Percentiles rank a stretch among this genome's conserved stretches.
Conservation (phyloP, 2,329 filamentous ascomycete genomes). For the Colletotrichum caudatum region DNA sequence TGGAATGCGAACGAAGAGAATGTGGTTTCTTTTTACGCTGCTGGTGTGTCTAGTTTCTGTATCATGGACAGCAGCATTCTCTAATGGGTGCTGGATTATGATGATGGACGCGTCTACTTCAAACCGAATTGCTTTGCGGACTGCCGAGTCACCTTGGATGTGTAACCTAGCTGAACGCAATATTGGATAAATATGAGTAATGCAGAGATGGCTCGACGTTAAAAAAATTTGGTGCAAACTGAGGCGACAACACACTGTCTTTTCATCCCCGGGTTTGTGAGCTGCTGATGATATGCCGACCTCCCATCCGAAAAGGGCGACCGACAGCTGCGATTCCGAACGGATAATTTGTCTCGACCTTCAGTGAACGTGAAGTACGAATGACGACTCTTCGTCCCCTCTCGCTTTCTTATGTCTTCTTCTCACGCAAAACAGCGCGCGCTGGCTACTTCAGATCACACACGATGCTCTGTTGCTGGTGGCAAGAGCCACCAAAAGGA, state of each 20-base stretch:
- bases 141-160: conserved; percentile 4
- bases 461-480: background rate
- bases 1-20: background rate
- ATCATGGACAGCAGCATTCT: conserved; percentile 25
- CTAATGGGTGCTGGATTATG: conserved; percentile 22
- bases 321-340: background rate
- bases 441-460: background rate
- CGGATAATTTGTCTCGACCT: background rate
- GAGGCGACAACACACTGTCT: background rate
- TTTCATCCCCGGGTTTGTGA: background rate
- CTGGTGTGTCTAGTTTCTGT: background rate
- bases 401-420: too few relatives aligned
- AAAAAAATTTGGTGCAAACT: background rate
- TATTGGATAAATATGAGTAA: conserved; percentile 42
- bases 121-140: conserved; percentile 28
- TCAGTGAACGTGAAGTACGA: background rate
- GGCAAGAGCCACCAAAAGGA: too few relatives aligned
- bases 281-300: background rate
- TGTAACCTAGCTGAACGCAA: conserved; percentile 17
- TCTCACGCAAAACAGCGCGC: background rate
- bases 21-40: background rate
- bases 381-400: background rate
- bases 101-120: conserved; percentile 33
- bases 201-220: conserved; percentile 40
- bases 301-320: background rate